Percentiles rank a stretch among this genome's conserved stretches.
Evolutionary conservation across 2,329 filamentous ascomycete genomes (phyloP).

Genomic region (Magnaporthiopsis incrustans): DNA sequence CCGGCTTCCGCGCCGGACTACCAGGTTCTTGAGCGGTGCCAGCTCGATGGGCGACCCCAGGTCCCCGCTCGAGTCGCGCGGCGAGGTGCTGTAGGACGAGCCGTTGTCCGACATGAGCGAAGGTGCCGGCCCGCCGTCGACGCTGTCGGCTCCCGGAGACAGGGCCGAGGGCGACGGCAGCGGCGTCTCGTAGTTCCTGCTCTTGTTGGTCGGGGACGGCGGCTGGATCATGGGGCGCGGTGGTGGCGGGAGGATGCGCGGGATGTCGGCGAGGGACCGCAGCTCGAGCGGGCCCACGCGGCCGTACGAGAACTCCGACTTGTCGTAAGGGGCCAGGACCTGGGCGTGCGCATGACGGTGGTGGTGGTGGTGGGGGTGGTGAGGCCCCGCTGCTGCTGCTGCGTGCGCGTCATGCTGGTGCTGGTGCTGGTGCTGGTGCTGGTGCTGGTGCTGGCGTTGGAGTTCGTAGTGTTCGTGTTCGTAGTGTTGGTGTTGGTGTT

Average conservation of each 20-base stretch:
- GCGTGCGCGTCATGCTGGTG: slow-evolving; percentile 11
- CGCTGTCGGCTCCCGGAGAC: slow-evolving; percentile 44
- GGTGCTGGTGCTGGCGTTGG: too few relatives aligned
- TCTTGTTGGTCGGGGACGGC: slow-evolving; percentile 10
- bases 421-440: too few relatives aligned
- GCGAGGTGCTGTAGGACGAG: slow-evolving; percentile 55
- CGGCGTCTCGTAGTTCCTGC: slow-evolving; percentile 18
- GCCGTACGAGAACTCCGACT: neutral
- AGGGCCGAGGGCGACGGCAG: slow-evolving; percentile 32
- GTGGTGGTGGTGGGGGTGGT: too few relatives aligned
- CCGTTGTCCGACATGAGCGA: slow-evolving; percentile 64
- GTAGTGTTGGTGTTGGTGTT: too few relatives aligned
- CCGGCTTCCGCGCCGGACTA: neutral
- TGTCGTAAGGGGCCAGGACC: neutral
- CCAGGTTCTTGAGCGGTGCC: slow-evolving; percentile 23
- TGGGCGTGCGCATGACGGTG: neutral
- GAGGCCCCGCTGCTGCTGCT: neutral
- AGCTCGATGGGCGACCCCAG: slow-evolving; percentile 31
- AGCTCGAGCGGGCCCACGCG: neutral
- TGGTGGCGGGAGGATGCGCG: neutral
- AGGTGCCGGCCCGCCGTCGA: slow-evolving; percentile 46
- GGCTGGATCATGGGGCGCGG: slow-evolving; percentile 6
- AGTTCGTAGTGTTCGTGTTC: too few relatives aligned
- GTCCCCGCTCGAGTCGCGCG: slow-evolving; percentile 29
- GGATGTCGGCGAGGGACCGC: neutral